These are phyloP conservation scores for Aotearoamyces nothofagi DNA, from an alignment of 2,329 filamentous ascomycete species.

Conservation along the genomic window DNA sequence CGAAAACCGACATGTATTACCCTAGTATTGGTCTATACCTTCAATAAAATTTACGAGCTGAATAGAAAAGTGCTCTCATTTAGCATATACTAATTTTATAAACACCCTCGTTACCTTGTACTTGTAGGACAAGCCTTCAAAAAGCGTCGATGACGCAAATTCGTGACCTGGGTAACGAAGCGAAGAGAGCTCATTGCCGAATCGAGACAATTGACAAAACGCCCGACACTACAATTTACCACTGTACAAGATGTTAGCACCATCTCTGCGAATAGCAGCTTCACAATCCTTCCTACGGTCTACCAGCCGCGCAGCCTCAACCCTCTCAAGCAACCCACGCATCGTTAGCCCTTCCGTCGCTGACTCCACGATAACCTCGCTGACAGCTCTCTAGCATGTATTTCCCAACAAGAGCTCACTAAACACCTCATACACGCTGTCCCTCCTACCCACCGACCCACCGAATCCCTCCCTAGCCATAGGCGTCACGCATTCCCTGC, in stretches of 20 bases:
- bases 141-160: conserved; percentile 1
- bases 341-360: conserved; percentile 11
- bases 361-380: neutral
- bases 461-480: conserved; percentile 39
- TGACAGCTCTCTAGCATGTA: neutral
- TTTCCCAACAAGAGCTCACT: conserved; percentile 43
- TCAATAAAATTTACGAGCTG: too few relatives aligned
- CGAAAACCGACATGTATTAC: too few relatives aligned
- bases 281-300: neutral
- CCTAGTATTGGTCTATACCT: too few relatives aligned
- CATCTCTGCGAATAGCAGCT: neutral
- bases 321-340: conserved; percentile 16
- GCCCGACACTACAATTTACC: neutral
- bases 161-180: neutral
- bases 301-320: conserved; percentile 8
- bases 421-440: conserved; percentile 35
- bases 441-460: conserved; percentile 41
- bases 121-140: too few relatives aligned
- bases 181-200: conserved; percentile 1
- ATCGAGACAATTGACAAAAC: neutral
- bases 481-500: conserved; percentile 40
- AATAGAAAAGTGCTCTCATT: too few relatives aligned
- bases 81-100: too few relatives aligned
- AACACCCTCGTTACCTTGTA: too few relatives aligned
- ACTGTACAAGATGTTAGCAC: neutral